Percentiles rank a stretch among this genome's conserved stretches.
Evolutionary conservation across 2,329 filamentous ascomycete species (phyloP).

Genomic region (Phialophora tarda): DNA sequence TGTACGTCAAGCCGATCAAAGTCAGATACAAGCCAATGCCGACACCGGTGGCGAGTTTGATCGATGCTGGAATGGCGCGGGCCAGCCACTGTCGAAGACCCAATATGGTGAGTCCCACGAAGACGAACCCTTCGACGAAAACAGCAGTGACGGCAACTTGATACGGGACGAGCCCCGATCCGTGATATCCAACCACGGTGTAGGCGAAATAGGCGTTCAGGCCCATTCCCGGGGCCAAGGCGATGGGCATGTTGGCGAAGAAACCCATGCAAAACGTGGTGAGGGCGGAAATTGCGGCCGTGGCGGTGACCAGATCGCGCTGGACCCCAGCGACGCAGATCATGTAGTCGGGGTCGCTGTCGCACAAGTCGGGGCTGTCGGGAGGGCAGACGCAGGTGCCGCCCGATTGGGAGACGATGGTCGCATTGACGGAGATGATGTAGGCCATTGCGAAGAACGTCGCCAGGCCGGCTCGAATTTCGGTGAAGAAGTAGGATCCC

Average conservation of each 20-base stretch:
- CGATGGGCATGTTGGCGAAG: constrained; percentile 79
- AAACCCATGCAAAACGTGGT: constrained; percentile 84
- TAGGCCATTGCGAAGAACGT: constrained; percentile 84
- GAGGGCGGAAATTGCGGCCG: constrained; percentile 79
- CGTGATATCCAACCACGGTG: constrained; percentile 78
- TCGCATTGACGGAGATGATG: constrained; percentile 73
- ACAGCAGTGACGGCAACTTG: constrained; percentile 80
- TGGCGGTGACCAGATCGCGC: constrained; percentile 81
- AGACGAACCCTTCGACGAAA: constrained; percentile 86
- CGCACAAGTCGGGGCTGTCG: constrained; percentile 54
- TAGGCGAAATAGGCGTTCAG: constrained; percentile 88
- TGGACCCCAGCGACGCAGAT: constrained; percentile 63
- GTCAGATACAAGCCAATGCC: constrained; percentile 83
- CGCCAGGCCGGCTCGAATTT: constrained; percentile 80
- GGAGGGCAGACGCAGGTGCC: constrained; percentile 75
- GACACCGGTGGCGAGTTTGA: constrained; percentile 84
- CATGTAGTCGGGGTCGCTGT: constrained; percentile 53
- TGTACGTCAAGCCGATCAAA: constrained; percentile 71
- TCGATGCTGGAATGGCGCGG: constrained; percentile 78
- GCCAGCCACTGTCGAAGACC: constrained; percentile 89
- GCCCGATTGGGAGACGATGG: constrained; percentile 72
- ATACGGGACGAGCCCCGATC: constrained; percentile 74
- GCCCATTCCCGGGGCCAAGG: constrained; percentile 76
- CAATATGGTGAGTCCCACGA: constrained; percentile 77
- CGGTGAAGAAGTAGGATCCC: constrained; percentile 78